These are phyloP conservation scores for Schizosaccharomyces versatilis DNA, from an alignment of 1,139 yeast species.

Conservation along the genomic window DNA sequence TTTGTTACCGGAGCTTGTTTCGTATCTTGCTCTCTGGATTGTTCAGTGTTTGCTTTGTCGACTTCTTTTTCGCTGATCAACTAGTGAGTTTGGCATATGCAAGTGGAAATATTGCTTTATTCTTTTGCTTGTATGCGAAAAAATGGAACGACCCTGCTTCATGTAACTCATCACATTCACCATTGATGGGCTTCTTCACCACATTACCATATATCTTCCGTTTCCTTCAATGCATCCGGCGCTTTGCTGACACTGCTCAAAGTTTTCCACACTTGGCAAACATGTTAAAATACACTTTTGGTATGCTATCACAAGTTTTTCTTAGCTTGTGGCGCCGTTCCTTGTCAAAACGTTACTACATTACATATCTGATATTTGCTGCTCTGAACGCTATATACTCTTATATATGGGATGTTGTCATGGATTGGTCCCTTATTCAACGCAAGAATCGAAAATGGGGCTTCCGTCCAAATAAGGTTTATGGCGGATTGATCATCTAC, in stretches of 20 bases:
- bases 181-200: slow-evolving; percentile 57
- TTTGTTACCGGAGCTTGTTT: slow-evolving; percentile 55
- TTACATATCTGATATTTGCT: slow-evolving; percentile 52
- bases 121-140: slow-evolving; percentile 58
- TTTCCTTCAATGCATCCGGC: slow-evolving; percentile 68
- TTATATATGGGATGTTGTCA: slow-evolving; percentile 62
- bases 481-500: slow-evolving; percentile 36
- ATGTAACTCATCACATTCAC: slow-evolving; percentile 65
- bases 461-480: slow-evolving; percentile 31
- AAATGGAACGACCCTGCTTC: slow-evolving; percentile 32
- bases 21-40: slow-evolving; percentile 61
- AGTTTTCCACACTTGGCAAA: slow-evolving; percentile 96
- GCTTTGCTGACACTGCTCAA: slow-evolving; percentile 81
- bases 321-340: slow-evolving; percentile 62
- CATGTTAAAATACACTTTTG: slow-evolving; percentile 48
- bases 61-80: slow-evolving; percentile 80
- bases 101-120: slow-evolving; percentile 62
- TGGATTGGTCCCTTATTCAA: slow-evolving; percentile 83
- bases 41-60: slow-evolving; percentile 86
- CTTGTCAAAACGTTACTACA: slow-evolving; percentile 24
- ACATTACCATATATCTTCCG: slow-evolving; percentile 82
- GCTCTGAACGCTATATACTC: slow-evolving; percentile 46
- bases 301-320: slow-evolving; percentile 48
- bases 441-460: slow-evolving; percentile 24
- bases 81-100: slow-evolving; percentile 74